A percentile compares a stretch with the other conserved stretches of the same genome.
Conservation (phyloP, 768 basidiomycete genomes). For the Auricularia cornea region DNA sequence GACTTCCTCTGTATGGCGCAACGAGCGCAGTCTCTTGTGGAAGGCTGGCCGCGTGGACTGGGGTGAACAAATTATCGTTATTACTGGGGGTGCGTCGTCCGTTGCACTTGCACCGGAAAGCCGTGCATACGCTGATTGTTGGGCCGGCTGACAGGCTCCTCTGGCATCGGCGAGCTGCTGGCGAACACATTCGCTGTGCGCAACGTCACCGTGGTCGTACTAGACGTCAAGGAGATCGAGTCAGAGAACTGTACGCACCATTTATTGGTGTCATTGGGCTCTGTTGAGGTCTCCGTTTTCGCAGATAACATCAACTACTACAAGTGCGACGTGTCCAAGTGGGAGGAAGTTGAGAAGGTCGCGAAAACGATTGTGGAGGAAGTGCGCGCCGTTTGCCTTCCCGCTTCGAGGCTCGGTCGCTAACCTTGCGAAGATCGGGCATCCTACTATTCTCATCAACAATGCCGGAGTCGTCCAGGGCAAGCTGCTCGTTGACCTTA, state of each 20-base stretch:
- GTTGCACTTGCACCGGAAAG: not conserved
- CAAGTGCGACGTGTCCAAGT: slow-evolving; percentile 86
- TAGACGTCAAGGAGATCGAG: slow-evolving; percentile 69
- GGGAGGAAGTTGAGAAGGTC: slow-evolving; percentile 71
- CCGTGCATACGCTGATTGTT: not conserved
- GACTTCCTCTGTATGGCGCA: slow-evolving; percentile 65
- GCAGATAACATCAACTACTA: slow-evolving; percentile 77
- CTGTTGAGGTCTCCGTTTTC: not conserved
- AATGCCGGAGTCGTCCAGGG: slow-evolving; percentile 94
- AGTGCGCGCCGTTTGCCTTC: slow-evolving; percentile 32
- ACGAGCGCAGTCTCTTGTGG: slow-evolving; percentile 58
- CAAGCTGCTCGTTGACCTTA: slow-evolving; percentile 73
- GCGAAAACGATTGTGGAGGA: slow-evolving; percentile 71
- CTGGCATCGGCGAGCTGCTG: slow-evolving; percentile 81
- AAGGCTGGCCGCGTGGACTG: slow-evolving; percentile 62
- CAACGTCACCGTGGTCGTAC: slow-evolving; percentile 75
- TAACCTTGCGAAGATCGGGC: slow-evolving; percentile 55
- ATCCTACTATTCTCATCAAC: slow-evolving; percentile 86
- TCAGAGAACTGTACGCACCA: slow-evolving; percentile 63
- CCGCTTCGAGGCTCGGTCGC: not conserved
- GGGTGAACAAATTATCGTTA: slow-evolving; percentile 80
- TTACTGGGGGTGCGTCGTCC: slow-evolving; percentile 83
- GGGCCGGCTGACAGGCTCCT: slow-evolving; percentile 51
- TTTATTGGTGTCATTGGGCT: not conserved
- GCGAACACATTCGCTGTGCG: slow-evolving; percentile 81